Percentiles rank a stretch among this genome's conserved stretches.
These are phyloP conservation scores for Epichloe baconii DNA, from an alignment of 2,329 filamentous ascomycete species.

Conservation along the genomic window DNA sequence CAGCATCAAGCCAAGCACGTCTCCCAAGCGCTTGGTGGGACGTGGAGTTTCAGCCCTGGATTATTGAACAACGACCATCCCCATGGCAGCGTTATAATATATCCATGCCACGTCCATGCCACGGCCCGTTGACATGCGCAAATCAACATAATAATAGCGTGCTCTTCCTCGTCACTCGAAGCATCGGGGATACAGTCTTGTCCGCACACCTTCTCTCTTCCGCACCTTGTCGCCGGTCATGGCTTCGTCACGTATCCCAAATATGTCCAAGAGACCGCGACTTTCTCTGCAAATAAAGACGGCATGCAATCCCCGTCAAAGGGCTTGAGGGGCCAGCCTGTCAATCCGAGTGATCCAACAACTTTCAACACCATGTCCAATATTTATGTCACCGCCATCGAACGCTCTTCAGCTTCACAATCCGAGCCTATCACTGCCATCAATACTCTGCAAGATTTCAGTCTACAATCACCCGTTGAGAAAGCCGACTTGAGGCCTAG, in stretches of 20 bases:
- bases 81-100: background rate
- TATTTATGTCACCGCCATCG: constrained; percentile 49
- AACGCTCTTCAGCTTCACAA: constrained; percentile 38
- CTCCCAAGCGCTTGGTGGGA: background rate
- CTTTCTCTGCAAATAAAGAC: constrained; percentile 44
- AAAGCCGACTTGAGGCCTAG: constrained; percentile 19
- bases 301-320: constrained; percentile 23
- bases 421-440: constrained; percentile 36
- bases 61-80: no score
- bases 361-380: constrained; percentile 55
- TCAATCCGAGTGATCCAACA: constrained; percentile 47
- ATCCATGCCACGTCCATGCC: no score
- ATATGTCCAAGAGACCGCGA: constrained; percentile 34
- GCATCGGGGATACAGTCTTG: background rate
- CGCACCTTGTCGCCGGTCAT: constrained; percentile 2
- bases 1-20: background rate
- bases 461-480: constrained; percentile 17
- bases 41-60: background rate
- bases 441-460: constrained; percentile 25
- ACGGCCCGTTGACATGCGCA: no score
- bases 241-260: constrained; percentile 12
- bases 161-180: background rate
- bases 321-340: constrained; percentile 18
- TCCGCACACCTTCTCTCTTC: background rate
- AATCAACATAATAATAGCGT: background rate